A percentile compares a stretch with the other conserved stretches of the same genome.
These are phyloP conservation scores for Diplodia mutila DNA, from an alignment of 2,329 filamentous ascomycete genomes.

Conservation along the genomic window DNA sequence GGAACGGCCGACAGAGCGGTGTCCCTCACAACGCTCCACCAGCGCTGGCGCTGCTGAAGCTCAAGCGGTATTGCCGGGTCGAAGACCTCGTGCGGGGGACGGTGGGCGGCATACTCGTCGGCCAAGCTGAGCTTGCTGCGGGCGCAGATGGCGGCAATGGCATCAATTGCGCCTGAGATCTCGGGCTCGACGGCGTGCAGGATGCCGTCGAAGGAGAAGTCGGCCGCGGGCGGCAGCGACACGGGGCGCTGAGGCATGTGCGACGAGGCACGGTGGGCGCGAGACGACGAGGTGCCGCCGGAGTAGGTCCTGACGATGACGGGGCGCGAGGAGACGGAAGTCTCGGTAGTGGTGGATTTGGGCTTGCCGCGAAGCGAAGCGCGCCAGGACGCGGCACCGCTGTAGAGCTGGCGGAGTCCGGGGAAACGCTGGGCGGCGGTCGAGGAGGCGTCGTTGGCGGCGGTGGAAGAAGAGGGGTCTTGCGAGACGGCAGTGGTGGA, in stretches of 20 bases:
- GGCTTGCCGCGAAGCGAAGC: conserved; percentile 25
- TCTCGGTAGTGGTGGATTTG: conserved; percentile 44
- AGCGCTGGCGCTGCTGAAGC: conserved; percentile 35
- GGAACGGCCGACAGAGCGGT: conserved; percentile 52
- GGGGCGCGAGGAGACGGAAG: conserved; percentile 48
- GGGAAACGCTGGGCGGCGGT: conserved; percentile 7
- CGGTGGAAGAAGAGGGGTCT: neutral
- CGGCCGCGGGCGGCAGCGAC: conserved; percentile 51
- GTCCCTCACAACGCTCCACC: conserved; percentile 39
- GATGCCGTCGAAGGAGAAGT: conserved; percentile 61
- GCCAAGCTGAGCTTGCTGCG: conserved; percentile 64
- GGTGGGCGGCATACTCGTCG: conserved; percentile 65
- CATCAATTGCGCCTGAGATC: conserved; percentile 61
- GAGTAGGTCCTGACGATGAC: conserved; percentile 50
- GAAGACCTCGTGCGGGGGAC: conserved; percentile 63
- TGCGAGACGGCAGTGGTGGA: neutral
- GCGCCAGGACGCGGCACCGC: conserved; percentile 19
- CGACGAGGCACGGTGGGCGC: conserved; percentile 3
- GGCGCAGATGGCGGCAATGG: conserved; percentile 66
- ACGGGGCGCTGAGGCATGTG: conserved; percentile 28
- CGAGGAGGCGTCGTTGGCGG: neutral
- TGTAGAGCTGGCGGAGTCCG: conserved; percentile 24
- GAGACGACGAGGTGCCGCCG: conserved; percentile 21
- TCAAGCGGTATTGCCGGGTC: conserved; percentile 32
- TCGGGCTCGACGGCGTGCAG: conserved; percentile 62